Evolutionary conservation across 2,329 filamentous ascomycete genomes (phyloP).

Genomic region (Didymella exigua): DNA sequence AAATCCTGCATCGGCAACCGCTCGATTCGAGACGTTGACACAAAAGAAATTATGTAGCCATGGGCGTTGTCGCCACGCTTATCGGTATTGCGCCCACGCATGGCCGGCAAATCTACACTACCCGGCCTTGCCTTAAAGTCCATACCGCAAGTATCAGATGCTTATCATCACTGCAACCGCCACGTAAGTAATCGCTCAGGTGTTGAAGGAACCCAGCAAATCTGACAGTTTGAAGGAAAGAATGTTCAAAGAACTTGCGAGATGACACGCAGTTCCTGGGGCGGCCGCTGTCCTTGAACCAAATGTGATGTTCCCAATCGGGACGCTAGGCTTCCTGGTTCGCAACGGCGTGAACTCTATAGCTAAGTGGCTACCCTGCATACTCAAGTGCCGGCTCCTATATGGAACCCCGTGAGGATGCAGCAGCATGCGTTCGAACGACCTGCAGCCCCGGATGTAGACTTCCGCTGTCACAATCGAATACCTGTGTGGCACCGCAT

Average conservation of each 20-base stretch:
- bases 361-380: not conserved
- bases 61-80: not conserved
- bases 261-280: too few relatives aligned
- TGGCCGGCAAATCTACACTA: not conserved
- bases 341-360: slow-evolving; percentile 2
- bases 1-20: not conserved
- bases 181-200: not conserved
- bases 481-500: not conserved
- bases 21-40: slow-evolving; percentile 2
- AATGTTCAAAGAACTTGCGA: not conserved
- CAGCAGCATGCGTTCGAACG: not conserved
- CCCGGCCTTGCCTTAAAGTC: not conserved
- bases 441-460: not conserved
- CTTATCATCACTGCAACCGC: not conserved
- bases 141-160: not conserved
- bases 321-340: slow-evolving; percentile 1
- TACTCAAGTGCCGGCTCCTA: not conserved
- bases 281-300: not conserved
- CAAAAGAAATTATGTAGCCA: slow-evolving; percentile 3
- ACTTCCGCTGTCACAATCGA: slow-evolving; percentile 7
- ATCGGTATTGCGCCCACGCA: not conserved
- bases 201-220: not conserved
- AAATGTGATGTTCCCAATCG: not conserved
- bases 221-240: not conserved
- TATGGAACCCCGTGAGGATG: not conserved